These are phyloP conservation scores for Pseudohyphozyma bogoriensis DNA, from an alignment of 768 basidiomycete species.

Conservation along the genomic window DNA sequence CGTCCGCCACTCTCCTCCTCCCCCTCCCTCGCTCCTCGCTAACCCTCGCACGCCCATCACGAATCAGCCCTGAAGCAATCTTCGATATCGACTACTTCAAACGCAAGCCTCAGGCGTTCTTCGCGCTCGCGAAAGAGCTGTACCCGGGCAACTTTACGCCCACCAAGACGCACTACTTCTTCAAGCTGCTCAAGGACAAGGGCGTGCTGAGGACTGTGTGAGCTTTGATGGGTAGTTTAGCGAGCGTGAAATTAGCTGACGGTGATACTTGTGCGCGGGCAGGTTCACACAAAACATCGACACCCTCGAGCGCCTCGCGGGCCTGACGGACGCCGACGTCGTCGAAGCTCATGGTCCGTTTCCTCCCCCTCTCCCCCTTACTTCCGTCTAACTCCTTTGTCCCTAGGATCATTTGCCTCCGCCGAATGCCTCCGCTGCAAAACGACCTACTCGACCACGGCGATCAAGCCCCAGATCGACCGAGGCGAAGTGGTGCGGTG, in stretches of 20 bases:
- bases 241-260: no score
- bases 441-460: slow-evolving; percentile 50
- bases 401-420: slow-evolving; percentile 65
- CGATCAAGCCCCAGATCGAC: slow-evolving; percentile 57
- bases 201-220: slow-evolving; percentile 47
- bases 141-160: slow-evolving; percentile 75
- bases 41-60: background rate
- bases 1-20: background rate
- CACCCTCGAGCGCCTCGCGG: slow-evolving; percentile 75
- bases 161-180: slow-evolving; percentile 80
- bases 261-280: background rate
- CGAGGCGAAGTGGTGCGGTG: slow-evolving; percentile 62
- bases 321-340: slow-evolving; percentile 60
- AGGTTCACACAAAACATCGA: slow-evolving; percentile 68
- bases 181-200: slow-evolving; percentile 65
- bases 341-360: slow-evolving; percentile 74
- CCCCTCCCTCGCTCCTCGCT: background rate
- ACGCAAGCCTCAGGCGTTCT: slow-evolving; percentile 45
- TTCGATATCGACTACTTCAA: slow-evolving; percentile 79
- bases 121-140: slow-evolving; percentile 82
- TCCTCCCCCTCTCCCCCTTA: no score
- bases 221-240: background rate
- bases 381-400: background rate
- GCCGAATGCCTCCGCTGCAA: slow-evolving; percentile 74
- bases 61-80: slow-evolving; percentile 69